These are phyloP conservation scores for Schrenkiella parvula DNA, from an alignment of 345 rosid genomes.

Conservation along the genomic window DNA sequence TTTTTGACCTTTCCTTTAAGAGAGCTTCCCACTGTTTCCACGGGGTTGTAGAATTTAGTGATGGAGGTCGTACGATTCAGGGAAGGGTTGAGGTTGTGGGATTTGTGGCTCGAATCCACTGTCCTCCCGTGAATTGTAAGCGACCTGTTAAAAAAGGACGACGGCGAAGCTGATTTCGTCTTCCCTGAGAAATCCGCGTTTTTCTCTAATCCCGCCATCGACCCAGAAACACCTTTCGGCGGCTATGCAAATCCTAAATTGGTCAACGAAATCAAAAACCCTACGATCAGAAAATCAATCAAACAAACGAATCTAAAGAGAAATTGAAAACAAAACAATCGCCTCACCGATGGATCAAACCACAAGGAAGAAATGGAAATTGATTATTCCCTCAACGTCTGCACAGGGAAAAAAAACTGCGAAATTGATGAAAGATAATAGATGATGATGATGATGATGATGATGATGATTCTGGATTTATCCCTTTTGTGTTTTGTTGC, in stretches of 20 bases:
- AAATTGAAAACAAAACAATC: not conserved
- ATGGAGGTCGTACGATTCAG: slow-evolving; percentile 54
- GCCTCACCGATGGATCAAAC: slow-evolving; percentile 17
- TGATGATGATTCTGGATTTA: not conserved
- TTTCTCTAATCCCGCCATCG: slow-evolving; percentile 48
- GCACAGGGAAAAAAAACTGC: not conserved
- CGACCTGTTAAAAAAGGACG: slow-evolving; percentile 50
- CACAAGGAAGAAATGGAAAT: not conserved
- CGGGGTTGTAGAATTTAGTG: slow-evolving; percentile 48
- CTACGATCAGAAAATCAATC: not conserved
- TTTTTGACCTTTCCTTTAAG: slow-evolving; percentile 69
- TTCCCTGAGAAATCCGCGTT: slow-evolving; percentile 33
- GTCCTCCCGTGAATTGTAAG: slow-evolving; percentile 39
- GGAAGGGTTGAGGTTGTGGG: slow-evolving; percentile 36
- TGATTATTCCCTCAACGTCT: not conserved
- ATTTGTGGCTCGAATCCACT: slow-evolving; percentile 35
- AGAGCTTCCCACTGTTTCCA: slow-evolving; percentile 41
- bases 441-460: too few relatives aligned
- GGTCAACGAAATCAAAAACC: not conserved
- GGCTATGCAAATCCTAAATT: not conserved
- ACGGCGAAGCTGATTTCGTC: slow-evolving; percentile 20
- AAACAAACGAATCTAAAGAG: not conserved
- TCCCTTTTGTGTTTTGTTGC: not conserved
- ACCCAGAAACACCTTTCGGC: slow-evolving; percentile 21
- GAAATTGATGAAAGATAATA: slow-evolving; percentile 4